Conservation (phyloP, 1,284 basidiomycete genomes). For the Hypsizygus ulmarius region DNA sequence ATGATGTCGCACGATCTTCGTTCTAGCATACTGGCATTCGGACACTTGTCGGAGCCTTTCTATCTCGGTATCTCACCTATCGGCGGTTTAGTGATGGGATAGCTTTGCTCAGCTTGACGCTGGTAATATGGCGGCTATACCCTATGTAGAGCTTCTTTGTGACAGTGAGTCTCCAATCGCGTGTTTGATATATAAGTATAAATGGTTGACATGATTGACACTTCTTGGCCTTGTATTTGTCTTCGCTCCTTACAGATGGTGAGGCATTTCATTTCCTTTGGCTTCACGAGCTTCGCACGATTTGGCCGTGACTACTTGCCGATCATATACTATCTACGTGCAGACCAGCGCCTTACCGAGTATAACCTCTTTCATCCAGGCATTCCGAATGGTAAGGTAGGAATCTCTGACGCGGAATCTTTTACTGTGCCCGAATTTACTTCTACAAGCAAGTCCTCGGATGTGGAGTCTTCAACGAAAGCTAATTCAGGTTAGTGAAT, state of each 20-base stretch:
- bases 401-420: constrained; percentile 3
- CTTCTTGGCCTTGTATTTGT: neutral
- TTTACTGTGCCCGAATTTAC: neutral
- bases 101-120: too few relatives aligned
- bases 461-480: neutral
- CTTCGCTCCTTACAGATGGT: constrained; percentile 16
- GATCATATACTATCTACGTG: neutral
- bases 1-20: too few relatives aligned
- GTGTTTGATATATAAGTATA: too few relatives aligned
- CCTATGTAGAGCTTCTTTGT: too few relatives aligned
- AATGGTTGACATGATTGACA: too few relatives aligned
- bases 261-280: constrained; percentile 2
- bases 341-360: neutral
- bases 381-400: constrained; percentile 8
- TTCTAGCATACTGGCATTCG: too few relatives aligned
- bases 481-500: neutral
- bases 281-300: neutral
- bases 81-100: too few relatives aligned
- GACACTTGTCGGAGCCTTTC: too few relatives aligned
- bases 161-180: too few relatives aligned
- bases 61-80: too few relatives aligned
- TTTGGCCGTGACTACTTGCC: neutral
- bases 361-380: constrained; percentile 10
- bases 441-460: neutral
- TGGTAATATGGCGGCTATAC: too few relatives aligned